Conservation (phyloP, 2,329 filamentous ascomycete genomes). For the Tothia fuscella region DNA sequence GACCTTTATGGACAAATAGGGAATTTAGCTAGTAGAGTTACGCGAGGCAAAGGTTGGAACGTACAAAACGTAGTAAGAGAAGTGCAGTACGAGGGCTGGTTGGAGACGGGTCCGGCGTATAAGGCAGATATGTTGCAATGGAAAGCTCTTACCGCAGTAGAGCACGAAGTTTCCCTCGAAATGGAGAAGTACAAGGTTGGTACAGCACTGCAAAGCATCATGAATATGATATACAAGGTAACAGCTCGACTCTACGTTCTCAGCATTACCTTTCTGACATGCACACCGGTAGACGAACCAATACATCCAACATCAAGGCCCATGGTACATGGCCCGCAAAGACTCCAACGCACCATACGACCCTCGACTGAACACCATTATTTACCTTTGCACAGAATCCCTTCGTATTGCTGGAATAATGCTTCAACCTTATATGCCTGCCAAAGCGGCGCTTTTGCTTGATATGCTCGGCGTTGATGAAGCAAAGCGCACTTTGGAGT, state of each 20-base stretch:
- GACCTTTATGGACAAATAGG: constrained; percentile 66
- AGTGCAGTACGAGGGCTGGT: not conserved
- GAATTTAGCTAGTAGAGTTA: constrained; percentile 64
- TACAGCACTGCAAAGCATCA: constrained; percentile 52
- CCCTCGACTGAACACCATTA: constrained; percentile 40
- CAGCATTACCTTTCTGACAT: not conserved
- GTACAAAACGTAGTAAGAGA: constrained; percentile 45
- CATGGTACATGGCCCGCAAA: constrained; percentile 43
- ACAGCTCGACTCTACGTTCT: no score
- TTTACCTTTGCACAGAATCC: constrained; percentile 65
- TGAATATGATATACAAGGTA: constrained; percentile 50
- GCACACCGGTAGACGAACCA: constrained; percentile 49
- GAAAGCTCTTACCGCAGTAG: constrained; percentile 29
- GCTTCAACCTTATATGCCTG: constrained; percentile 82
- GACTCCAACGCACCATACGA: constrained; percentile 20
- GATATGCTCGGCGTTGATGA: constrained; percentile 63
- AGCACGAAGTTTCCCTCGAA: constrained; percentile 32
- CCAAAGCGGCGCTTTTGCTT: constrained; percentile 58
- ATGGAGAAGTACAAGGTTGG: constrained; percentile 56
- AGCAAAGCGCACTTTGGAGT: constrained; percentile 49
- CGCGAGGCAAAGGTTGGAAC: constrained; percentile 57
- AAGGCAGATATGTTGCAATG: constrained; percentile 25
- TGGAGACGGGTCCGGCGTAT: constrained; percentile 20
- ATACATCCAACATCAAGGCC: constrained; percentile 51
- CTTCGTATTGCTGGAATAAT: constrained; percentile 72